Conservation (phyloP, 2,329 filamentous ascomycete species). For the Calonectria leucothoes region DNA sequence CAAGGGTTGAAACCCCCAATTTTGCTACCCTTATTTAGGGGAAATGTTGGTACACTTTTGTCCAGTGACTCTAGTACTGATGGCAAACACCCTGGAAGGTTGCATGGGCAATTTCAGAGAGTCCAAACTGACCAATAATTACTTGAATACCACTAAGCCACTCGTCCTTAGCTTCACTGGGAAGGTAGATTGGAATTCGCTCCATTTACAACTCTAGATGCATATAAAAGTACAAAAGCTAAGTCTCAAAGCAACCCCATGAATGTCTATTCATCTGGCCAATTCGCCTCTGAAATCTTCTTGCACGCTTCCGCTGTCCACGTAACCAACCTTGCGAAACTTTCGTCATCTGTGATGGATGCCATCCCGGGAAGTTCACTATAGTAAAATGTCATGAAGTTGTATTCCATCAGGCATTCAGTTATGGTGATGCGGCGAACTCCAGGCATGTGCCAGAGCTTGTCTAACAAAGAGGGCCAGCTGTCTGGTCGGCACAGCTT, state of each 20-base stretch:
- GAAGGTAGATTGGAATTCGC: neutral
- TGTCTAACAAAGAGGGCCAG: neutral
- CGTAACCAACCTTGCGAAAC: neutral
- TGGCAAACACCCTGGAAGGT: too few species aligned
- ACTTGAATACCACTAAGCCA: neutral
- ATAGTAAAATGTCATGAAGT: neutral
- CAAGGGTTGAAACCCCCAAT: neutral
- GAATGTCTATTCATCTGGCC: neutral
- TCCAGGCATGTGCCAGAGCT: neutral
- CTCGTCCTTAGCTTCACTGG: neutral
- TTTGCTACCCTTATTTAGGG: too few species aligned
- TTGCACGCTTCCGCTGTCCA: neutral
- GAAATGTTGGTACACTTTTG: too few species aligned
- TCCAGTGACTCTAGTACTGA: too few species aligned
- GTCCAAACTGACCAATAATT: neutral
- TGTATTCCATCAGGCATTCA: neutral
- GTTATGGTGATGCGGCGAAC: neutral
- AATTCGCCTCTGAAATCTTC: neutral
- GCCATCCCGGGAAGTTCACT: neutral
- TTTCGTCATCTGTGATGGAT: neutral
- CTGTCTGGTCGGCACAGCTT: neutral
- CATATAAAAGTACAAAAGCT: neutral
- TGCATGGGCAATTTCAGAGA: too few species aligned
- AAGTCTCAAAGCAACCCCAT: neutral
- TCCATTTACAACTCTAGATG: neutral